A percentile compares a stretch with the other conserved stretches of the same genome.
These are phyloP conservation scores for Populus hybrid DNA, from an alignment of 441 rosid genomes.

Conservation along the genomic window DNA sequence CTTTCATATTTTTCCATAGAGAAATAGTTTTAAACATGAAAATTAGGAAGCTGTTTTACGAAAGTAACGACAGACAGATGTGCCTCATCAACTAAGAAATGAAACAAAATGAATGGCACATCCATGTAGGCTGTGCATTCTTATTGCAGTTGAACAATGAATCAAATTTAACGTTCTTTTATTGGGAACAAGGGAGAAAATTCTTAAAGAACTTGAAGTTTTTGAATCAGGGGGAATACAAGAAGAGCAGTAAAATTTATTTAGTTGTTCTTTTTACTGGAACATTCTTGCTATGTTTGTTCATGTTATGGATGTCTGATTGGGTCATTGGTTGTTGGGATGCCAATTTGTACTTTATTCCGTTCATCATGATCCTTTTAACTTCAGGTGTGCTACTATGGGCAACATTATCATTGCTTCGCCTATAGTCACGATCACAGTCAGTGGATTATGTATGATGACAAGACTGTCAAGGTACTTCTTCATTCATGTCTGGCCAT, in stretches of 20 bases:
- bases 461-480: slow-evolving; percentile 85
- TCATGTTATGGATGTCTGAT: background rate
- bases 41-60: no score
- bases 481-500: slow-evolving; percentile 7
- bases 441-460: slow-evolving; percentile 96
- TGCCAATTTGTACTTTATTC: background rate
- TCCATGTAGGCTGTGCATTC: background rate
- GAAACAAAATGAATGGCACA: background rate
- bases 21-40: background rate
- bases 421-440: slow-evolving; percentile 72
- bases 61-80: background rate
- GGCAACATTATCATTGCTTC: slow-evolving; percentile 95
- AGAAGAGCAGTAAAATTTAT: background rate
- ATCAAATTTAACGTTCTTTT: background rate
- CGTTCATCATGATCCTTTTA: slow-evolving; percentile 15
- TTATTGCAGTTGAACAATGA: background rate
- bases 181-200: background rate
- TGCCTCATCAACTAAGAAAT: background rate
- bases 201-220: background rate
- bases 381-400: slow-evolving; percentile 87
- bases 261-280: background rate
- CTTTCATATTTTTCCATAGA: background rate
- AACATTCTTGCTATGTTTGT: background rate
- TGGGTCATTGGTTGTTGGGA: background rate
- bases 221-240: background rate